Percentiles rank a stretch among this genome's conserved stretches.
phyloP scores from a whole-genome alignment of 208 protist genomes.

The Wallacemonas rigidus region DNA sequence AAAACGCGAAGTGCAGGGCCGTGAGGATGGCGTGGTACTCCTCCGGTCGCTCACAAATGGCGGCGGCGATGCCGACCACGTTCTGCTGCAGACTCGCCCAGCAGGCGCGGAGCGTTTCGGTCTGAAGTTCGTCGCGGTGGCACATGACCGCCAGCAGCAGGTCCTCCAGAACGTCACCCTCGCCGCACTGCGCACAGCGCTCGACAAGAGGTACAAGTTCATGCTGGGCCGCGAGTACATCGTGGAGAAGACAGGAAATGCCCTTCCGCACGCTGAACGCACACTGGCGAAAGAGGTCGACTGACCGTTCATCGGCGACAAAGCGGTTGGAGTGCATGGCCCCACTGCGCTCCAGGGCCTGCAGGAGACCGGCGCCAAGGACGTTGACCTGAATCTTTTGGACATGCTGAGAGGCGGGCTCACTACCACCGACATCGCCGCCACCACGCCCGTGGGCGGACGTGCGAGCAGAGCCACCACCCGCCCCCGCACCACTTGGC shows the following conservation, averaged over 20 bases:
- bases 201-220: slow-evolving; percentile 29
- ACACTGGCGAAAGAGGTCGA: slow-evolving; percentile 46
- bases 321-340: slow-evolving; percentile 15
- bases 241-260: slow-evolving; percentile 50
- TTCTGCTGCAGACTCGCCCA: slow-evolving; percentile 55
- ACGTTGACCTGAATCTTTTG: slow-evolving; percentile 40
- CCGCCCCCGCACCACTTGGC: neutral
- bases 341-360: slow-evolving; percentile 31
- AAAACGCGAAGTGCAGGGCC: slow-evolving; percentile 55
- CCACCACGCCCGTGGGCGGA: neutral
- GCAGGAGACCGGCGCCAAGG: slow-evolving; percentile 34
- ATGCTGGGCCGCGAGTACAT: slow-evolving; percentile 46
- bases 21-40: slow-evolving; percentile 73
- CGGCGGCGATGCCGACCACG: slow-evolving; percentile 51
- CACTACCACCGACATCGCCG: neutral
- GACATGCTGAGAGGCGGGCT: slow-evolving; percentile 6
- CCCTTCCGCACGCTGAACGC: slow-evolving; percentile 43
- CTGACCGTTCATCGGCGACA: slow-evolving; percentile 25
- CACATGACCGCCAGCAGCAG: slow-evolving; percentile 56
- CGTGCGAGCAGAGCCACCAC: neutral
- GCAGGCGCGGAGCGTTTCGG: slow-evolving; percentile 40
- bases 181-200: slow-evolving; percentile 24
- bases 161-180: slow-evolving; percentile 39
- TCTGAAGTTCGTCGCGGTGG: slow-evolving; percentile 48
- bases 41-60: slow-evolving; percentile 37